Percentiles rank a stretch among this genome's conserved stretches.
phyloP scores from a whole-genome alignment of 2,329 filamentous ascomycete species.

The Hypoxylon sp. region DNA sequence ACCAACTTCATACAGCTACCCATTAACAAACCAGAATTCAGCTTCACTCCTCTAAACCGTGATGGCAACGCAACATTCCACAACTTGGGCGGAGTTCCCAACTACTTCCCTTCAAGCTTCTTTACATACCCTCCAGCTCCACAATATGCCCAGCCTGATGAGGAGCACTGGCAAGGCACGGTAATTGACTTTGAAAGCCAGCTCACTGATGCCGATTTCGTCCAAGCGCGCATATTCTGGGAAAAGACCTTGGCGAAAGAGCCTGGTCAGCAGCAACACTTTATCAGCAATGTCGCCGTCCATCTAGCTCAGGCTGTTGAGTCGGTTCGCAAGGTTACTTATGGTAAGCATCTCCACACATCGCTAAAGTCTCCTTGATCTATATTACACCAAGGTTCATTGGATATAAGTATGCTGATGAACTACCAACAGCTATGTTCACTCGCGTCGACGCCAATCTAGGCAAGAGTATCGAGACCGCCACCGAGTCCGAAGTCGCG shows the following conservation, averaged over 20 bases:
- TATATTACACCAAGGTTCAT: neutral
- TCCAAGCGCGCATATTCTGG: conserved; percentile 60
- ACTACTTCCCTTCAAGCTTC: conserved; percentile 60
- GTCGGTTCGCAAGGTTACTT: conserved; percentile 37
- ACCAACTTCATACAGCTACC: conserved; percentile 73
- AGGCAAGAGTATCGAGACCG: conserved; percentile 4
- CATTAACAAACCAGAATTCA: conserved; percentile 65
- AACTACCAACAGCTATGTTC: conserved; percentile 4
- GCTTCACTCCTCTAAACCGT: conserved; percentile 70
- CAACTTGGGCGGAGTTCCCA: conserved; percentile 73
- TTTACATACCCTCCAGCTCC: conserved; percentile 33
- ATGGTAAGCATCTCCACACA: conserved; percentile 30
- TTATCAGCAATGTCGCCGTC: conserved; percentile 70
- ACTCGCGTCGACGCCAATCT: conserved; percentile 5
- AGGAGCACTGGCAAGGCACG: conserved; percentile 63
- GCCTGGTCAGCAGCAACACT: conserved; percentile 71
- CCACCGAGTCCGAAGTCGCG: conserved; percentile 7
- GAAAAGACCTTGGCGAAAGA: conserved; percentile 57
- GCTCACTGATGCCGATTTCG: conserved; percentile 64
- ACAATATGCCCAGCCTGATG: conserved; percentile 61
- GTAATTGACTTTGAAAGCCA: conserved; percentile 61
- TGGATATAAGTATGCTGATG: neutral
- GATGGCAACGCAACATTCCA: conserved; percentile 80
- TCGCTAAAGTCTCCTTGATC: neutral
- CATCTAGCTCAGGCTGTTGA: conserved; percentile 64